These are phyloP conservation scores for Pseudogymnoascus sp. DNA, from an alignment of 2,329 filamentous ascomycete genomes.

Conservation along the genomic window DNA sequence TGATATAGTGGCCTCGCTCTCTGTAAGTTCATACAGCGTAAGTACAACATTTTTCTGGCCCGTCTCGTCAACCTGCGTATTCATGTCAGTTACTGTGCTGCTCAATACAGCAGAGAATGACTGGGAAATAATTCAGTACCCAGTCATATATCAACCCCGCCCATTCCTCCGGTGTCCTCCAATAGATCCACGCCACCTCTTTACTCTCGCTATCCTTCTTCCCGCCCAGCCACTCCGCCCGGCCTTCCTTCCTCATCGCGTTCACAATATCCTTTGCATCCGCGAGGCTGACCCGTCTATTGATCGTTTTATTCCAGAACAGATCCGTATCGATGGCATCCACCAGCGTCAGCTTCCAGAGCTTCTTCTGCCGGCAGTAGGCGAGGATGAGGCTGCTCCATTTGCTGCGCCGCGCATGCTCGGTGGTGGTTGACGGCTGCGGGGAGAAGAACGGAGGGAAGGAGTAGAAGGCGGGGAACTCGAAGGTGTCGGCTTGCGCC, in stretches of 20 bases:
- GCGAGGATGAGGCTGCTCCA: constrained; percentile 80
- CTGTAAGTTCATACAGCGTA: constrained; percentile 82
- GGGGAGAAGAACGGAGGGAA: constrained; percentile 83
- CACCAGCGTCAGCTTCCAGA: constrained; percentile 64
- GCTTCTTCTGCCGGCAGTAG: constrained; percentile 70
- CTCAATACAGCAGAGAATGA: neutral
- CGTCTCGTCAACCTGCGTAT: constrained; percentile 58
- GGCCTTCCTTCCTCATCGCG: constrained; percentile 49
- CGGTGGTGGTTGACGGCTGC: constrained; percentile 66
- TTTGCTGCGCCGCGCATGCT: constrained; percentile 67
- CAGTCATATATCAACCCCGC: constrained; percentile 68
- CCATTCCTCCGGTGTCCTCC: constrained; percentile 87
- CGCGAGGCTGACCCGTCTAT: constrained; percentile 40
- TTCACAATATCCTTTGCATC: constrained; percentile 52
- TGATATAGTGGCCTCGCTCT: constrained; percentile 71
- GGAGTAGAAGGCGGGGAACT: constrained; percentile 57
- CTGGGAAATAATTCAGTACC: constrained; percentile 33
- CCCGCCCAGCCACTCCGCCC: constrained; percentile 56
- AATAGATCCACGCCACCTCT: constrained; percentile 67
- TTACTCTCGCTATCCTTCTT: constrained; percentile 32
- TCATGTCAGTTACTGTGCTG: neutral
- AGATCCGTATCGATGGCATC: constrained; percentile 48
- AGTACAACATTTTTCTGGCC: constrained; percentile 83
- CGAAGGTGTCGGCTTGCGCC: constrained; percentile 31
- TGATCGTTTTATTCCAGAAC: constrained; percentile 49